A percentile compares a stretch with the other conserved stretches of the same genome.
Evolutionary conservation across 2,329 filamentous ascomycete genomes (phyloP).

Genomic region (Botrytis galanthina): DNA sequence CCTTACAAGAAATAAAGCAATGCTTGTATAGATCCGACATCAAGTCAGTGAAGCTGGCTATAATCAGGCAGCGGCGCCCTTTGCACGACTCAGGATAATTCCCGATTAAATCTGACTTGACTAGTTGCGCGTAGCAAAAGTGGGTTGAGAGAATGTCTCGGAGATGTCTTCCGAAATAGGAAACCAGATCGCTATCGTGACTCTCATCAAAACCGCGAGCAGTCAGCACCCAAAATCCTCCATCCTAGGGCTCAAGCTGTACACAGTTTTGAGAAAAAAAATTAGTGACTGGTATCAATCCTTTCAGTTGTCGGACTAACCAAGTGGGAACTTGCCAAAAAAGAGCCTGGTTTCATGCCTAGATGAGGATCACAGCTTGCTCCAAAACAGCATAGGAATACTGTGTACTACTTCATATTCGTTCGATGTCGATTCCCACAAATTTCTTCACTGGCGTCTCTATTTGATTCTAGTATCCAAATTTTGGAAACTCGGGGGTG

Average conservation of each 20-base stretch:
- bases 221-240: neutral
- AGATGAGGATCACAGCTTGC: too few relatives aligned
- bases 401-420: too few relatives aligned
- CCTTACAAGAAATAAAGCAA: neutral
- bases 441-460: too few relatives aligned
- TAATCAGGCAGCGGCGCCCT: neutral
- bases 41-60: neutral
- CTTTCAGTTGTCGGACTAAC: neutral
- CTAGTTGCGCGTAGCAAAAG: neutral
- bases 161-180: neutral
- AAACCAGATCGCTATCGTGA: neutral
- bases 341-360: neutral
- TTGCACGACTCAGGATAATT: accelerated
- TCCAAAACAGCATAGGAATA: too few relatives aligned
- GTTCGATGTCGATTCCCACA: too few relatives aligned
- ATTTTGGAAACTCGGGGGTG: too few relatives aligned
- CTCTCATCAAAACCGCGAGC: neutral
- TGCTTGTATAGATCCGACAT: neutral
- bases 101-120: accelerated
- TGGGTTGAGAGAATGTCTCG: neutral
- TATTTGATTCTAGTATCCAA: too few relatives aligned
- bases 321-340: neutral
- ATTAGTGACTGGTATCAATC: neutral
- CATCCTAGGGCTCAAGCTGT: accelerated
- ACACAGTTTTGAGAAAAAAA: neutral